A percentile compares a stretch with the other conserved stretches of the same genome.
Evolutionary conservation across 768 basidiomycete species (phyloP).

Genomic region (Guyanaporus albipodus): DNA sequence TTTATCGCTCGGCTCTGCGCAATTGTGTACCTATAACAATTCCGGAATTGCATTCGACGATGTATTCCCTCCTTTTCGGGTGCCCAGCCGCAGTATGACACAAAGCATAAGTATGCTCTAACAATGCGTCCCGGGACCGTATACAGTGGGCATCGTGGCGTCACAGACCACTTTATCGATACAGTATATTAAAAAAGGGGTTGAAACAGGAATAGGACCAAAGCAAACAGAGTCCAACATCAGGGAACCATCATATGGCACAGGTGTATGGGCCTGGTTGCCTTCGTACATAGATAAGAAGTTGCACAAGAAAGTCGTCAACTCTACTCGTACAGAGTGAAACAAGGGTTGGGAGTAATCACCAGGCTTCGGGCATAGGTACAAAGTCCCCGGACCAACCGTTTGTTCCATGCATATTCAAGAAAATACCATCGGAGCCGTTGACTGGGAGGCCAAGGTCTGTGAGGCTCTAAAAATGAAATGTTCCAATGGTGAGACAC

Average conservation of each 20-base stretch:
- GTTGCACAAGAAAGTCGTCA: conserved; percentile 20
- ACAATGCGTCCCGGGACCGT: not conserved
- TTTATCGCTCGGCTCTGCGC: not conserved
- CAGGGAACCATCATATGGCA: conserved; percentile 14
- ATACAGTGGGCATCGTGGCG: not conserved
- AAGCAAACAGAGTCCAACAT: not conserved
- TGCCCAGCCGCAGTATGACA: not conserved
- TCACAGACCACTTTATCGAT: conserved; percentile 1
- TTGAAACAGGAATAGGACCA: not conserved
- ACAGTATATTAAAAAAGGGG: conserved; percentile 1
- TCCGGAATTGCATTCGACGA: conserved; percentile 13
- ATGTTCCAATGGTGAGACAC: not conserved
- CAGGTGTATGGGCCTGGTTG: conserved; percentile 13
- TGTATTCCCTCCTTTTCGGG: not conserved
- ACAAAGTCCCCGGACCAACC: conserved; percentile 77
- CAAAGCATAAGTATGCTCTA: conserved; percentile 3
- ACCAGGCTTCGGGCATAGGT: conserved; percentile 83
- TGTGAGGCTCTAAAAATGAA: conserved; percentile 61
- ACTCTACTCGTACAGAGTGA: conserved; percentile 20
- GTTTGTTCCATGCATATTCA: conserved; percentile 64
- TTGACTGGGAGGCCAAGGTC: conserved; percentile 91
- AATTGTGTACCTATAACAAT: conserved; percentile 17
- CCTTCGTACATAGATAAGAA: conserved; percentile 18
- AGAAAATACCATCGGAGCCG: conserved; percentile 87
- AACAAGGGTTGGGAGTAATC: conserved; percentile 30